A percentile compares a stretch with the other conserved stretches of the same genome.
Evolutionary conservation across 2,329 filamentous ascomycete genomes (phyloP).

Genomic region (Cadophora sp.): DNA sequence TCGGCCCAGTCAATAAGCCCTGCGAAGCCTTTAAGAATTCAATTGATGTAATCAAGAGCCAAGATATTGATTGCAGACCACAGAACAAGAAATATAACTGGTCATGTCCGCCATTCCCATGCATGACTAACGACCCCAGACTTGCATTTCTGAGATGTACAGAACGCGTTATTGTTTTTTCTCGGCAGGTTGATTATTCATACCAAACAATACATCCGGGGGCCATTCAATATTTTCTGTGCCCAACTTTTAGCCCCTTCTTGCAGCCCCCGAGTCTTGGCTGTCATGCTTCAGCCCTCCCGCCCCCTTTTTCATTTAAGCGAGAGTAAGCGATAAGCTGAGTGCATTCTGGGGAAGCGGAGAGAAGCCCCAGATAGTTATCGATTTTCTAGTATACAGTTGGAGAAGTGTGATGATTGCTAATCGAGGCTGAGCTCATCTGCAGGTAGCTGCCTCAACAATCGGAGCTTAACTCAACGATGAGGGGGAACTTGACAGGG

Average conservation of each 20-base stretch:
- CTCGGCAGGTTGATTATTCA: too few species aligned
- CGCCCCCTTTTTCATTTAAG: too few species aligned
- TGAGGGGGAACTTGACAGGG: too few species aligned
- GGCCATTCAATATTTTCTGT: too few species aligned
- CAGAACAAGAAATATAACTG: neutral
- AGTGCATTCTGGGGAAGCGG: neutral
- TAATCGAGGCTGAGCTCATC: neutral
- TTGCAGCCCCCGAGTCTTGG: too few species aligned
- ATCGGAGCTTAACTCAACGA: too few species aligned
- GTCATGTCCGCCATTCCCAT: neutral
- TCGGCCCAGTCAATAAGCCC: neutral
- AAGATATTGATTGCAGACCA: neutral
- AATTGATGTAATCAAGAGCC: neutral
- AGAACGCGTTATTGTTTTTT: too few species aligned
- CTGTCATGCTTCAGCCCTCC: too few species aligned
- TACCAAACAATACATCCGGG: too few species aligned
- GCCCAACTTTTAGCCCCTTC: too few species aligned
- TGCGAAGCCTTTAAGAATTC: neutral
- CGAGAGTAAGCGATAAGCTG: neutral
- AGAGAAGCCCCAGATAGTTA: neutral
- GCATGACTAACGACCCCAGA: neutral
- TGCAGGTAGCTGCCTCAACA: neutral
- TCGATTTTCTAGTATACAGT: too few species aligned
- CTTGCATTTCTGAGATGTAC: neutral
- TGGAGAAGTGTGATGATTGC: neutral